A percentile compares a stretch with the other conserved stretches of the same genome.
phyloP scores from a whole-genome alignment of 208 protist genomes.

The Leptomonas pyrrhocoris region DNA sequence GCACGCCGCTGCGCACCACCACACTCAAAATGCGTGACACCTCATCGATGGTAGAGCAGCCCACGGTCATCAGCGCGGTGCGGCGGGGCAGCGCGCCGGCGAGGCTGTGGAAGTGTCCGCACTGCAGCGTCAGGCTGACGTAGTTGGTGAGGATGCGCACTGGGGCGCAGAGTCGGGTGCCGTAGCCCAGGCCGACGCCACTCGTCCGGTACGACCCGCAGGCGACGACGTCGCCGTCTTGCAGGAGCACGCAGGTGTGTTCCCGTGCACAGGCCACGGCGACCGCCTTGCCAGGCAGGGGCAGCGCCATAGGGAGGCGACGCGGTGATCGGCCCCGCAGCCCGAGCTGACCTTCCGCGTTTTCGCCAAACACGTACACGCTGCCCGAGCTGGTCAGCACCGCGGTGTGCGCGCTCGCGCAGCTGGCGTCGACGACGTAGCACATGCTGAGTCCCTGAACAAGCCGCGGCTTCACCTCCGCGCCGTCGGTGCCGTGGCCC shows the following conservation, averaged over 20 bases:
- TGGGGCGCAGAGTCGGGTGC: constrained; percentile 37
- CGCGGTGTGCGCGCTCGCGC: constrained; percentile 60
- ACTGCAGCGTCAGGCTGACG: constrained; percentile 50
- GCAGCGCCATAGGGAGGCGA: constrained; percentile 34
- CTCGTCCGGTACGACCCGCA: constrained; percentile 52
- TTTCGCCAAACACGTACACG: constrained; percentile 80
- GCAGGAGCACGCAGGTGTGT: constrained; percentile 69
- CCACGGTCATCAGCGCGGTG: constrained; percentile 42
- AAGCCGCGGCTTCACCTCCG: constrained; percentile 42
- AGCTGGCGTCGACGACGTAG: constrained; percentile 62
- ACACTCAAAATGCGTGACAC: constrained; percentile 43
- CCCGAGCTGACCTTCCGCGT: constrained; percentile 67
- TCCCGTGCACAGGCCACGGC: constrained; percentile 55
- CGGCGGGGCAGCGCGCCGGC: constrained; percentile 47
- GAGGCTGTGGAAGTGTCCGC: constrained; percentile 44
- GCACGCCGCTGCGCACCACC: constrained; percentile 40
- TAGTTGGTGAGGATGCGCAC: constrained; percentile 59
- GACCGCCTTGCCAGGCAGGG: constrained; percentile 56
- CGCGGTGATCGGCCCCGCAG: constrained; percentile 31
- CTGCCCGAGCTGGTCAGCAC: constrained; percentile 59
- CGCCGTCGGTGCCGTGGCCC: constrained; percentile 54
- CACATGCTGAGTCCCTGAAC: constrained; percentile 49
- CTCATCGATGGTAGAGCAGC: constrained; percentile 39
- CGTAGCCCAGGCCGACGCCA: constrained; percentile 55
- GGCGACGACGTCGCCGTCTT: constrained; percentile 74